Evolutionary conservation across 2,329 filamentous ascomycete genomes (phyloP).

Genomic region (Scleromitrula shiraiana): DNA sequence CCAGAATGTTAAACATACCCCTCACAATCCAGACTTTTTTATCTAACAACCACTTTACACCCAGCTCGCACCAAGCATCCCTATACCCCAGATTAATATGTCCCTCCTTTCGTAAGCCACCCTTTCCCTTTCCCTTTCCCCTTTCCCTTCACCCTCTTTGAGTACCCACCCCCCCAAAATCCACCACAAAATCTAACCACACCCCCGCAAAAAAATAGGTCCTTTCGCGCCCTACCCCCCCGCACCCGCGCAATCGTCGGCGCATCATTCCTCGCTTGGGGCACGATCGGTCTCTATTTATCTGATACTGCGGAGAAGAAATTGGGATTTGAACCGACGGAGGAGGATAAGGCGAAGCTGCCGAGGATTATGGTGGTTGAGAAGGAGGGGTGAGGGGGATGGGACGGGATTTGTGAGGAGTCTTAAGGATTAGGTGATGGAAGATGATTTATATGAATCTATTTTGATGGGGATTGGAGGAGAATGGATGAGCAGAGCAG

Average conservation of each 20-base stretch:
- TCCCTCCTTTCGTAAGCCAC: too few relatives aligned
- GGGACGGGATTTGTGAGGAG: too few relatives aligned
- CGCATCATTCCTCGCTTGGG: slow-evolving; percentile 68
- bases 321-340: slow-evolving; percentile 65
- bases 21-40: too few relatives aligned
- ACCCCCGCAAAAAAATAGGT: slow-evolving; percentile 10
- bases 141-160: not conserved
- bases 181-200: not conserved
- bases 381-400: not conserved
- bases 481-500: too few relatives aligned
- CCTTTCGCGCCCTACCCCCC: slow-evolving; percentile 62
- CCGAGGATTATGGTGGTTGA: too few relatives aligned
- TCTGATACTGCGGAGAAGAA: slow-evolving; percentile 66
- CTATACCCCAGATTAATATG: too few relatives aligned
- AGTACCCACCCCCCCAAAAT: not conserved
- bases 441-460: too few relatives aligned
- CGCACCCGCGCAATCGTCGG: slow-evolving; percentile 67
- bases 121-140: not conserved
- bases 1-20: too few relatives aligned
- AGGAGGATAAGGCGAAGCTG: too few relatives aligned
- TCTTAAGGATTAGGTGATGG: too few relatives aligned
- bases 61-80: slow-evolving; percentile 22
- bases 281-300: slow-evolving; percentile 61
- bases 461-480: too few relatives aligned
- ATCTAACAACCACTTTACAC: too few relatives aligned